Conservation (phyloP, 1,139 yeast genomes). For the Taphrina confusa region DNA sequence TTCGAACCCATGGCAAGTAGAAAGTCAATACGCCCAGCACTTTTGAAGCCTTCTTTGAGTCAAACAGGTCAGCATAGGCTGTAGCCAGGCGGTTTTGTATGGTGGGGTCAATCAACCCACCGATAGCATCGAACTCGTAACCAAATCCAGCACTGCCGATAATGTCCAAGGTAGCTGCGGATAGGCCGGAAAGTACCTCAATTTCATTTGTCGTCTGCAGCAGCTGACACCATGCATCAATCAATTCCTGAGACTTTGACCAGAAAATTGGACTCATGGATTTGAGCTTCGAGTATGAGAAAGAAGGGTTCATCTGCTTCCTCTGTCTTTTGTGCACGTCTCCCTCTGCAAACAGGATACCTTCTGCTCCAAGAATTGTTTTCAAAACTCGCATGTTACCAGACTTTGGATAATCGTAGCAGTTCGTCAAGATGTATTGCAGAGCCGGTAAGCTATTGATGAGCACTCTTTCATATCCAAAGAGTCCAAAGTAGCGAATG, state of each 20-base stretch:
- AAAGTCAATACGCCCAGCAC: conserved; percentile 16
- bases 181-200: conserved; percentile 33
- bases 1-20: conserved; percentile 23
- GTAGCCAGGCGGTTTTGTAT: conserved; percentile 33
- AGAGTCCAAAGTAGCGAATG: conserved; percentile 36
- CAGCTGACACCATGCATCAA: conserved; percentile 21
- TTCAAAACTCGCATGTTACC: conserved; percentile 15
- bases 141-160: conserved; percentile 39
- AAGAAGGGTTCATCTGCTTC: conserved; percentile 38
- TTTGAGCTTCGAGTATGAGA: conserved; percentile 36
- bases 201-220: conserved; percentile 12
- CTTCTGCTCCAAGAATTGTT: conserved; percentile 37
- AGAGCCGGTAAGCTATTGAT: conserved; percentile 32
- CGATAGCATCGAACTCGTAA: conserved; percentile 37
- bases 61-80: conserved; percentile 35
- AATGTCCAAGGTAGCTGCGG: conserved; percentile 38
- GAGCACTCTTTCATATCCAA: conserved; percentile 35
- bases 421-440: conserved; percentile 36
- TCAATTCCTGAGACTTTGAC: conserved; percentile 36
- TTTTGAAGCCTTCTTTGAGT: conserved; percentile 12
- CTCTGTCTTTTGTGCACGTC: conserved; percentile 37
- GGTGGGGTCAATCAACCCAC: conserved; percentile 16
- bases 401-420: conserved; percentile 38
- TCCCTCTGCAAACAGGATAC: conserved; percentile 40
- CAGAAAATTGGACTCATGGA: conserved; percentile 38